Base-by-base conservation (phyloP, 768 basidiomycete genomes). In the Exsudoporus frostii region DNA sequence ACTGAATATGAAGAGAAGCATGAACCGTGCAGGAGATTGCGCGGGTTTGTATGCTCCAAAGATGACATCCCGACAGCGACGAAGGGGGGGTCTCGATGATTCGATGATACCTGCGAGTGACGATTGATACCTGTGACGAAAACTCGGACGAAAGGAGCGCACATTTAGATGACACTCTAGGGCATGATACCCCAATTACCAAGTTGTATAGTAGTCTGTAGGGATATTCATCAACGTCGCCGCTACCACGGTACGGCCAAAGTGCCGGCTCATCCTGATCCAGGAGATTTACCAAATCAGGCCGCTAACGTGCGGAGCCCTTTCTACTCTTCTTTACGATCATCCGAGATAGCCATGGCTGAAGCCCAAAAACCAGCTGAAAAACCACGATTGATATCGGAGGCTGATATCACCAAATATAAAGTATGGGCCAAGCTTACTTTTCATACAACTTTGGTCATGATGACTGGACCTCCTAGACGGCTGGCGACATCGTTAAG, bases 401-500 rank as follows among this genome's bases (percentile, higher is more conserved):
- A 90, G 69, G 79, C 76, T 13, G 90, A 92, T 74, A 73, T 92
- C 65, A 91, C 90, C 17, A 92, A 92, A 71, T 92, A 92, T 75
- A 92, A 92, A 78, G 90, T 90, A 58, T 53, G 68, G n/a, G n/a
- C 55, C 42, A 47, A 44, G 48, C 50, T 45, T 17, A 5, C 43
- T n/a, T 46, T 22, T 45, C 32, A 42, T 32, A 62, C 65, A 61
- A 65, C 40, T 29, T 55, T 58, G 40, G 61, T 53, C 27, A 33
- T 48, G 24, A n/a, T 33, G 44, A 40, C 39, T 13, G 46, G 48
- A 45, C 56, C 46, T 48, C 65, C 13, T 50, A 96, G 90, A 79
- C 84, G n/a, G 93, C 96, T 20, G 92, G 91, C 51, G 92, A 95
- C 61, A 92, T 96, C 73, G 86, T 90, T 38, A 82, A 89, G 63